Evolutionary conservation across 2,329 filamentous ascomycete genomes (phyloP).

Genomic region (Diaporthe caulivora): DNA sequence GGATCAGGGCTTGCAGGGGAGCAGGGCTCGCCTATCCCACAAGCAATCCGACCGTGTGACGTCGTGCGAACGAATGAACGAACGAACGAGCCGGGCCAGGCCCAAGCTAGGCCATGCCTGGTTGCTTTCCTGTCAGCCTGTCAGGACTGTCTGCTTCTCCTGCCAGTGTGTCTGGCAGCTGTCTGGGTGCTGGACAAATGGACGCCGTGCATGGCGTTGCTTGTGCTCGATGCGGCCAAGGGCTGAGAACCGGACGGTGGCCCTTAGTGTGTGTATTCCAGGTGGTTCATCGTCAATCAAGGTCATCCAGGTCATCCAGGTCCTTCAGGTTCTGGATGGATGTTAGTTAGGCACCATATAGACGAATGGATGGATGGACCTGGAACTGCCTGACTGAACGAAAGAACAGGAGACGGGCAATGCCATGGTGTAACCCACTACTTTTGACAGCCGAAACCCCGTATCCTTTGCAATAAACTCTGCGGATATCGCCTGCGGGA

Average conservation of each 20-base stretch:
- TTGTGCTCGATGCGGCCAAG: not conserved
- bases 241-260: not conserved
- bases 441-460: slow-evolving; percentile 11
- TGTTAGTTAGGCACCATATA: not conserved
- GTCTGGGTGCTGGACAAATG: not conserved
- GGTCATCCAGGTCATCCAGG: not conserved
- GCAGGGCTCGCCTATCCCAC: not conserved
- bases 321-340: not conserved
- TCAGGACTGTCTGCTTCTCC: too few species aligned
- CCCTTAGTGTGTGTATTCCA: not conserved
- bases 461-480: slow-evolving; percentile 20
- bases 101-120: too few species aligned
- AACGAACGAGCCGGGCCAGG: too few species aligned
- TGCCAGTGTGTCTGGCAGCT: not conserved
- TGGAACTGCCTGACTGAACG: not conserved
- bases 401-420: not conserved
- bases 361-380: slow-evolving; percentile 1
- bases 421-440: not conserved
- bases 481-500: slow-evolving; percentile 12
- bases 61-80: slow-evolving; percentile 13
- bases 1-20: not conserved
- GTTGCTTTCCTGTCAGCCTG: too few species aligned
- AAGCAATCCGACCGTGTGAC: slow-evolving; percentile 21
- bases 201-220: not conserved
- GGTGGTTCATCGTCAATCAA: too few species aligned